These are phyloP conservation scores for Anthracocystis walkeri DNA, from an alignment of 1,284 basidiomycete species.

Conservation along the genomic window DNA sequence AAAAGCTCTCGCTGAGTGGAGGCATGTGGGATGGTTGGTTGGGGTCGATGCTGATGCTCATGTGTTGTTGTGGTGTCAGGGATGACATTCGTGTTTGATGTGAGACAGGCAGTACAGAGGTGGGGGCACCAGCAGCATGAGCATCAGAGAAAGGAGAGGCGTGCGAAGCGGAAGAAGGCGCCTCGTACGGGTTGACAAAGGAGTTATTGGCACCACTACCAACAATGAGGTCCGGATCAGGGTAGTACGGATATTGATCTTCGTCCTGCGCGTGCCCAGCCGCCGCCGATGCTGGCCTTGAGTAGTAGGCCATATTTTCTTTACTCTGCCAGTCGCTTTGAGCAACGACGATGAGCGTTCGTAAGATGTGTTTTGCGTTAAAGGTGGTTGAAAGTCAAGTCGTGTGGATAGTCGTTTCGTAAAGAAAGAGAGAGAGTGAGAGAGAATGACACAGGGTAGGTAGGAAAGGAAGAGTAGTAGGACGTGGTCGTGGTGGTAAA, in stretches of 20 bases:
- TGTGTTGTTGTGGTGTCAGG: slow-evolving; percentile 17
- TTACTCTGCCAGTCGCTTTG: no score
- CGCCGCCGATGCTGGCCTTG: slow-evolving; percentile 31
- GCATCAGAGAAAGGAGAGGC: slow-evolving; percentile 36
- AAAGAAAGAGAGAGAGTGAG: neutral
- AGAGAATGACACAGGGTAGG: neutral
- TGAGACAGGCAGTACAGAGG: slow-evolving; percentile 22
- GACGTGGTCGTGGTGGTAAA: neutral
- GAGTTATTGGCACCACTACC: slow-evolving; percentile 23
- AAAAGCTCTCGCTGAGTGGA: slow-evolving; percentile 62
- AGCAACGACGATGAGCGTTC: no score
- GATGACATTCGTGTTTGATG: slow-evolving; percentile 30
- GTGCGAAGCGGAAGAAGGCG: slow-evolving; percentile 12
- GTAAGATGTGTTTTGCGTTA: neutral
- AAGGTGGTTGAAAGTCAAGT: neutral
- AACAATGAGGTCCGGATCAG: slow-evolving; percentile 41
- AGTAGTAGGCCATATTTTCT: slow-evolving; percentile 30
- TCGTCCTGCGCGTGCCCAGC: slow-evolving; percentile 31
- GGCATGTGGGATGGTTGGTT: slow-evolving; percentile 26
- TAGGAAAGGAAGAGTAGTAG: neutral
- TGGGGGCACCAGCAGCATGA: slow-evolving; percentile 10
- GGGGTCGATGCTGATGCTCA: slow-evolving; percentile 41
- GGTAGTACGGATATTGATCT: slow-evolving; percentile 48
- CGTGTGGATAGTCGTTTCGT: slow-evolving; percentile 1
- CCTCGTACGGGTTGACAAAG: slow-evolving; percentile 41